Conservation (phyloP, 176 grass and related monocot genomes). For the Melocanna baccifera region DNA sequence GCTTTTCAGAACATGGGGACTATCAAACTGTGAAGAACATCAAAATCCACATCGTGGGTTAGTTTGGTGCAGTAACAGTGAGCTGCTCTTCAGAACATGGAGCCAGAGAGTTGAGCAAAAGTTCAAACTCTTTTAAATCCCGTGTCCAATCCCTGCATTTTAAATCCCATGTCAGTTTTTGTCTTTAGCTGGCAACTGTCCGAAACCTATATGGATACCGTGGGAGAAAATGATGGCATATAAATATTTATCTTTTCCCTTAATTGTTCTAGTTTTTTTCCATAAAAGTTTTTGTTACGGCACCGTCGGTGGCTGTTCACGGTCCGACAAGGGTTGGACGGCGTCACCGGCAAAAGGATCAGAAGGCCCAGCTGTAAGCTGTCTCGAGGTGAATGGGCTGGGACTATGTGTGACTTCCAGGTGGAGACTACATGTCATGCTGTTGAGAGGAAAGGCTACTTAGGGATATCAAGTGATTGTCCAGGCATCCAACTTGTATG, state of each 20-base stretch:
- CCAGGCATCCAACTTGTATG: no score
- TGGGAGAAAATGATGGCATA: not conserved
- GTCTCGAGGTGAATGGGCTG: no score
- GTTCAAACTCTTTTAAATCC: not conserved
- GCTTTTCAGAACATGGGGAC: not conserved
- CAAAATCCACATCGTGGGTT: not conserved
- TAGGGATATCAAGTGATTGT: no score
- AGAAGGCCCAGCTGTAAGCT: no score
- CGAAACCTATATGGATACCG: not conserved
- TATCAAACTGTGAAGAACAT: no score
- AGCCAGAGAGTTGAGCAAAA: not conserved
- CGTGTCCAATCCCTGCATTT: not conserved
- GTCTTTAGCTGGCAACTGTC: not conserved
- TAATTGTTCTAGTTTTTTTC: not conserved
- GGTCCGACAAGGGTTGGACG: no score
- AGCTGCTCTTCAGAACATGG: not conserved
- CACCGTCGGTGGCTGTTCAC: no score
- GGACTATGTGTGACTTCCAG: no score
- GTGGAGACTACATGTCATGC: no score
- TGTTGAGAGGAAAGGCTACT: no score
- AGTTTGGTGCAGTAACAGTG: not conserved
- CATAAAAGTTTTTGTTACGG: not conserved
- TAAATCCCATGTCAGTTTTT: constrained; percentile 8
- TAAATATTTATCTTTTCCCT: not conserved
- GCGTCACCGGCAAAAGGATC: no score